phyloP scores from a whole-genome alignment of 768 basidiomycete genomes.

The Serpula lacrymans region DNA sequence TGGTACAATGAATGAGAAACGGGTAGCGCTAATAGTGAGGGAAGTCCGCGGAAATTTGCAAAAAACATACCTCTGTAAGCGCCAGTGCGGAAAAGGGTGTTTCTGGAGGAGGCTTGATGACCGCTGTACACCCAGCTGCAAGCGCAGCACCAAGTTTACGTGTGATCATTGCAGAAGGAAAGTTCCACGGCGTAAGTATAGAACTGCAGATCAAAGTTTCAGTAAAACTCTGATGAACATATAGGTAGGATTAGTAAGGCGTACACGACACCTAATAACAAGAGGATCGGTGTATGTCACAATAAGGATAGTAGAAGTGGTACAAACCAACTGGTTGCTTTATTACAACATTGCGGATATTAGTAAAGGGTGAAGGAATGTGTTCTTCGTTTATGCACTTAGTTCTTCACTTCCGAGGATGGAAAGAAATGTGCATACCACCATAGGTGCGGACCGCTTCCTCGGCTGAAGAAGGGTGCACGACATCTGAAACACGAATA shows the following conservation, averaged over 20 bases:
- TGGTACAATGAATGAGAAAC: not conserved
- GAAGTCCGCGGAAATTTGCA: not conserved
- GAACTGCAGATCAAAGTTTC: slow-evolving; percentile 43
- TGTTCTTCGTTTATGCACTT: slow-evolving; percentile 48
- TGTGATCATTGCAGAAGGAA: slow-evolving; percentile 92
- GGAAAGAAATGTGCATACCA: slow-evolving; percentile 39
- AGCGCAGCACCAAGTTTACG: slow-evolving; percentile 88
- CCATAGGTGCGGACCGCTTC: slow-evolving; percentile 93
- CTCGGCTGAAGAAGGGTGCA: slow-evolving; percentile 53
- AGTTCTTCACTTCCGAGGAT: not conserved
- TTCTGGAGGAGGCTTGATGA: slow-evolving; percentile 94
- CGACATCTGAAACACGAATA: not conserved
- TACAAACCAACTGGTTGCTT: slow-evolving; percentile 85
- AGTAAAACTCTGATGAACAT: slow-evolving; percentile 1
- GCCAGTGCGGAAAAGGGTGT: slow-evolving; percentile 93
- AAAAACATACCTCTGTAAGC: slow-evolving; percentile 67
- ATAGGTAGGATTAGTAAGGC: not conserved
- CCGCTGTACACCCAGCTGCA: slow-evolving; percentile 94
- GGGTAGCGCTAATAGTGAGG: slow-evolving; percentile 1
- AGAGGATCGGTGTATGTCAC: not conserved
- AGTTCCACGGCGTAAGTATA: slow-evolving; percentile 88
- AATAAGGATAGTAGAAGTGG: not conserved
- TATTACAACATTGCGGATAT: slow-evolving; percentile 80
- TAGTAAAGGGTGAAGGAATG: slow-evolving; percentile 70
- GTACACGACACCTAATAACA: slow-evolving; percentile 36